phyloP scores from a whole-genome alignment of 768 basidiomycete genomes.

The Russula abietina region DNA sequence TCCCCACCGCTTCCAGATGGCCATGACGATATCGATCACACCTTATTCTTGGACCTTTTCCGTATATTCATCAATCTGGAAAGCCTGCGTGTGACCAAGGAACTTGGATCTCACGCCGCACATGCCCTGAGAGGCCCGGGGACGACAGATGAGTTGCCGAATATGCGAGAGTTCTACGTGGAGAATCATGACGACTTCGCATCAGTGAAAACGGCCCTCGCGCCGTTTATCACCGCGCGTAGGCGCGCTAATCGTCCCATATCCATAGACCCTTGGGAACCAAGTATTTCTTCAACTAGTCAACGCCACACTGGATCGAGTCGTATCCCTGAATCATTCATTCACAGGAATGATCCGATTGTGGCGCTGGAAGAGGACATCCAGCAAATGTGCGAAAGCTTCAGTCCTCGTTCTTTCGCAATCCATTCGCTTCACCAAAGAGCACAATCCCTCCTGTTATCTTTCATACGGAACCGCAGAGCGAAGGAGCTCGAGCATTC shows the following conservation, averaged over 20 bases:
- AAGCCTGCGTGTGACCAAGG: neutral
- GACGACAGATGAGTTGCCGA: neutral
- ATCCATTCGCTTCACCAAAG: neutral
- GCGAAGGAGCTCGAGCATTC: neutral
- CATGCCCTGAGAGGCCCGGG: neutral
- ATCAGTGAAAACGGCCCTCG: neutral
- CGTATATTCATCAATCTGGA: neutral
- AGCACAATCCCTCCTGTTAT: neutral
- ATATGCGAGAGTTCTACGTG: neutral
- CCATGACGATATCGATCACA: neutral
- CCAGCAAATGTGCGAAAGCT: neutral
- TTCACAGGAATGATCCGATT: neutral
- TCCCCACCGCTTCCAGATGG: neutral
- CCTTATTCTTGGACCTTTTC: neutral
- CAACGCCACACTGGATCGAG: neutral
- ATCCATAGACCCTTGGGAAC: neutral
- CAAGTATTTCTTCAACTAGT: neutral
- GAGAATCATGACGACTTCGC: neutral
- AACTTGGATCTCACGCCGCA: neutral
- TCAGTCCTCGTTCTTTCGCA: neutral
- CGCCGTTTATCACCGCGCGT: neutral
- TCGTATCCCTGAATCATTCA: neutral
- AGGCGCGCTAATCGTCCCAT: neutral
- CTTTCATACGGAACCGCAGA: neutral
- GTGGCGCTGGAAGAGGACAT: constrained; percentile 2